Base-by-base conservation (phyloP, 495 filamentous ascomycete genomes). In the Penicillium macrosclerotiorum region DNA sequence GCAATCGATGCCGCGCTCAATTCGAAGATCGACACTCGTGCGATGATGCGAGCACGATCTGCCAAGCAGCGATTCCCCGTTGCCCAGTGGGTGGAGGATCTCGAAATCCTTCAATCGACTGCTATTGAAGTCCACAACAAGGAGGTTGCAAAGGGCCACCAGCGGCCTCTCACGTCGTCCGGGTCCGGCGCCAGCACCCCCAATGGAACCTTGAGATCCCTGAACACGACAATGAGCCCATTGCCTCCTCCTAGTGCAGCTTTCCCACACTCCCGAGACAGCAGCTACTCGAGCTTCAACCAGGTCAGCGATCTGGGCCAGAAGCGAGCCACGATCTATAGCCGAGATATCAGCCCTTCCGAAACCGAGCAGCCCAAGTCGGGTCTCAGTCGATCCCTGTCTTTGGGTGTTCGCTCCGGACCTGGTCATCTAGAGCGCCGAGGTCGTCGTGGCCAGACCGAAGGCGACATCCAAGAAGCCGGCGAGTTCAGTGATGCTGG, bases 11-110 rank as follows among this genome's bases (percentile, higher is more conserved):
- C 75, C 31, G 86, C 86, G 0, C 64, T 90, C 26, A 79, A 73
- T 24, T 86, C 84, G 5, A 80, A 81, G 52, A 55, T 51, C 9
- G 67, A 77, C 17, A 73, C 71, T 35, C 68, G 86, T 34, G 78
- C 80, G 1, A 75, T 78, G 60, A 88, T 90, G 86, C 73, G 86
- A 48, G 86, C 86, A 19, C 73, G 82, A 29, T 86, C 84, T 36
- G 84, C 83, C 0, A 83, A 83, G 57, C 85, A 90, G 53, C 78
- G 86, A 13, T 90, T 89, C 69, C 86, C 86, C 4, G 84, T 85
- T 19, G 80, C 79, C 6, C 81, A 84, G 53, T 85, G 82, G 82
- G 67, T 83, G 23, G 76, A 82, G 54, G 76, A 81, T 57, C 61
- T 85, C 20, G 82, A 82, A 30, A 76, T 76, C 13, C 67, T 85